Conservation (phyloP, 2,329 filamentous ascomycete species). For the Neodidymelliopsis sp. region DNA sequence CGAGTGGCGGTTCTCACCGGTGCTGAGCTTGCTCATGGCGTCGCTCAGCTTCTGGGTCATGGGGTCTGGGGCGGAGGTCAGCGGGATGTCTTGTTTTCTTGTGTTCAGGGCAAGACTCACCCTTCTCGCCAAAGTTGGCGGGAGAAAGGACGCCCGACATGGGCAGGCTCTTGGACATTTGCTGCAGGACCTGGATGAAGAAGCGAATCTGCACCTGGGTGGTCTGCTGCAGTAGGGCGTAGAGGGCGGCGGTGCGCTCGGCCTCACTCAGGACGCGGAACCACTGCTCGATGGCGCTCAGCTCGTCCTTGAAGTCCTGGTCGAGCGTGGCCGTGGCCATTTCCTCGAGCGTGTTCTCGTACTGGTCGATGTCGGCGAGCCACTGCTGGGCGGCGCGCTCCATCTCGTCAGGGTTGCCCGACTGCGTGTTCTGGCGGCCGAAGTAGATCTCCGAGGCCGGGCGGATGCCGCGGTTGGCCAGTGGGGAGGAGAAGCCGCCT, state of each 20-base stretch:
- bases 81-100: background rate
- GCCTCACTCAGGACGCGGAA: slow-evolving; percentile 97
- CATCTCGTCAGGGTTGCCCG: slow-evolving; percentile 79
- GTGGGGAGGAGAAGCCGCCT: slow-evolving; percentile 78
- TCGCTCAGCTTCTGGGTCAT: slow-evolving; percentile 97
- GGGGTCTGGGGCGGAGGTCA: slow-evolving; percentile 68
- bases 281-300: slow-evolving; percentile 99
- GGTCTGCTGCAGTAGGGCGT: slow-evolving; percentile 95
- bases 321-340: slow-evolving; percentile 99
- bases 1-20: slow-evolving; percentile 86
- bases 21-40: slow-evolving; percentile 93
- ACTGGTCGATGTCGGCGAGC: slow-evolving; percentile 99
- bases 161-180: slow-evolving; percentile 98
- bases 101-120: slow-evolving; percentile 58
- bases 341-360: slow-evolving; percentile 97
- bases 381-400: slow-evolving; percentile 97
- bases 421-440: slow-evolving; percentile 73
- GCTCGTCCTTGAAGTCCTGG: slow-evolving; percentile 99
- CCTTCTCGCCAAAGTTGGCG: slow-evolving; percentile 92
- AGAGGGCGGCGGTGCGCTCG: slow-evolving; percentile 92
- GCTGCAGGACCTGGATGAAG: slow-evolving; percentile 97
- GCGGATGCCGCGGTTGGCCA: slow-evolving; percentile 79
- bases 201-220: slow-evolving; percentile 99
- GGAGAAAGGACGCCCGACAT: slow-evolving; percentile 96
- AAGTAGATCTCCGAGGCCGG: slow-evolving; percentile 94